Base-by-base conservation (phyloP, 164 flowering plant species). In the Dillenia turbinata region DNA sequence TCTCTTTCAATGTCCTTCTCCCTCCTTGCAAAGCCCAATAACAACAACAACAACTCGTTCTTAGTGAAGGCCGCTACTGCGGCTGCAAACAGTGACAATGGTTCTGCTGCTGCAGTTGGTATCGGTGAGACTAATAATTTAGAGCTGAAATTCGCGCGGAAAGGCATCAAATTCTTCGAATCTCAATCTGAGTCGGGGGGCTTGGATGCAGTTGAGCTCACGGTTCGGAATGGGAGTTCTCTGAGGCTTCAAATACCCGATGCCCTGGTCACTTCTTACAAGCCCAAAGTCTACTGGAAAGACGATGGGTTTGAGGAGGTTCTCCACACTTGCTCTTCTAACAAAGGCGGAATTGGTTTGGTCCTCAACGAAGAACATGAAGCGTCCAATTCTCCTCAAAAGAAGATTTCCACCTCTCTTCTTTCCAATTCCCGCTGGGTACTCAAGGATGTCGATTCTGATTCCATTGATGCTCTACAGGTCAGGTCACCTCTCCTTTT, bases 401-500 rank as follows among this genome's bases (percentile, higher is more conserved):
- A 51, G 69, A 47, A 0, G 33, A 26, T 26, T 26, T 26, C 2
- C 33, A 26, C 33, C 33, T 71, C 75, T 0, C 58, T 76, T n/a
- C 56, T 77, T 13, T 56, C 76, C 10, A 44, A 69, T 11, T 70
- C 80, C 12, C 77, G 85, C 46, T 92, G 98, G 98, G 76, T 64
- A 54, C 90, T 90, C 0, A 83, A 78, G 61, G 86, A 86, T 74
- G 84, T 76, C 12, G 93, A 92, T 56, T 80, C 85, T 0, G 98
- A 92, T 67, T 77, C 98, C 75, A 83, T 88, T 63, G 98, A 92
- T 74, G 96, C 98, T 69, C 80, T 92, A 12, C 96, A 90, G 98
- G 98, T 2, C 33, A 26, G 33, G 33, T 26, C 33, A 26, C 33
- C 33, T 1, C 33, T 26, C 33, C 33, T 26, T 26, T 26, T 2